These are phyloP conservation scores for Phytophthora sp. DNA, from an alignment of 352 stramenopile species.

Conservation along the genomic window DNA sequence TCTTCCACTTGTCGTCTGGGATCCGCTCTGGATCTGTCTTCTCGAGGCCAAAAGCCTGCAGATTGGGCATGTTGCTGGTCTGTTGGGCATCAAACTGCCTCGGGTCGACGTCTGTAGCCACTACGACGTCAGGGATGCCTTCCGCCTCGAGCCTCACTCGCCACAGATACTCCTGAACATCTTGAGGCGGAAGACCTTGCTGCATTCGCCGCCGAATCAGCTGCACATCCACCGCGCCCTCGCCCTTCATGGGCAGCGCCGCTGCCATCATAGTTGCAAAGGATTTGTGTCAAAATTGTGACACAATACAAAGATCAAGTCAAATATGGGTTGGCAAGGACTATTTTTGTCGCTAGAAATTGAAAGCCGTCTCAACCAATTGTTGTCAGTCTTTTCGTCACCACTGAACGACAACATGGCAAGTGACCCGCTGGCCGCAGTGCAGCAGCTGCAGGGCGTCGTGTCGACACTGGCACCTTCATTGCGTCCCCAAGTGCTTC, in stretches of 20 bases:
- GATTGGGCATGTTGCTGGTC: constrained; percentile 73
- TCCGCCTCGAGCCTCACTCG: constrained; percentile 81
- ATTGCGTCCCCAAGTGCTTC: constrained; percentile 71
- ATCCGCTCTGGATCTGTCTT: constrained; percentile 23
- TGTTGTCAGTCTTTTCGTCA: constrained; percentile 12
- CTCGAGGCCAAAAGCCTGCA: constrained; percentile 53
- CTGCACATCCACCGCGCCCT: constrained; percentile 56
- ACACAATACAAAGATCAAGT: constrained; percentile 5
- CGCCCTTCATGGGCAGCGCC: constrained; percentile 68
- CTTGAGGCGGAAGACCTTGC: constrained; percentile 59
- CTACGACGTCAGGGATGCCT: constrained; percentile 78
- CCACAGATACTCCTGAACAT: constrained; percentile 89
- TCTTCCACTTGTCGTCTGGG: constrained; percentile 56
- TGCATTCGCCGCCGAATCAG: constrained; percentile 72
- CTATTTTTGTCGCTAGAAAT: constrained; percentile 22
- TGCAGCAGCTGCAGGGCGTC: constrained; percentile 67
- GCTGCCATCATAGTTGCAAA: constrained; percentile 68
- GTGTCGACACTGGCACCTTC: constrained; percentile 59
- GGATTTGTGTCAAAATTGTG: constrained; percentile 23
- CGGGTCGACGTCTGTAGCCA: constrained; percentile 71
- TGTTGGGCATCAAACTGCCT: constrained; percentile 70
- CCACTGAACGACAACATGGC: constrained; percentile 29
- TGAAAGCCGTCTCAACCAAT: constrained; percentile 33
- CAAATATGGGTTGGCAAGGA: constrained; percentile 1
- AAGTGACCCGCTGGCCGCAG: constrained; percentile 61